phyloP scores from a whole-genome alignment of 495 filamentous ascomycete species.

The Daldinia vernicosa region DNA sequence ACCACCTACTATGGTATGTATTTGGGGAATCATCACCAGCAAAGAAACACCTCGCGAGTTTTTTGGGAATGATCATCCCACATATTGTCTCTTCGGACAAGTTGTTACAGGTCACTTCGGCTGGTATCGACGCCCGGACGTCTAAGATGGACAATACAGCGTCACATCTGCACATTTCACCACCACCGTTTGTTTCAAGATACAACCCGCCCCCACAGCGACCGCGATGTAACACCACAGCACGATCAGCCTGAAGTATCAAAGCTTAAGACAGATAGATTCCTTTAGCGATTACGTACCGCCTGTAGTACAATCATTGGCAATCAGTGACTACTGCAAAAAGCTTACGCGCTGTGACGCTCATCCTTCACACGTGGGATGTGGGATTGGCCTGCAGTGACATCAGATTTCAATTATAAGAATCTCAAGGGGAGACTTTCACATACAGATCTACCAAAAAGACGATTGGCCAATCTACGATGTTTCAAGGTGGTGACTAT shows the following conservation, averaged over 20 bases:
- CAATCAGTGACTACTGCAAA: not conserved
- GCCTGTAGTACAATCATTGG: not conserved
- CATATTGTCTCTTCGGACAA: not conserved
- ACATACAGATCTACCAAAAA: not conserved
- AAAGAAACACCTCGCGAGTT: not conserved
- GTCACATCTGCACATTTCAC: constrained; percentile 33
- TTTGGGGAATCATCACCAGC: not conserved
- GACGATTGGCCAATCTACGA: not conserved
- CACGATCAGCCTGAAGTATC: constrained; percentile 27
- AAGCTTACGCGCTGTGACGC: not conserved
- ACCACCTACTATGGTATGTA: too few relatives aligned
- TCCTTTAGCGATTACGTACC: not conserved
- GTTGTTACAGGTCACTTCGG: not conserved
- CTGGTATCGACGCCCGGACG: constrained; percentile 8
- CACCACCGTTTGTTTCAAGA: constrained; percentile 40
- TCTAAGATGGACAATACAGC: constrained; percentile 12
- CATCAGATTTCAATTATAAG: not conserved
- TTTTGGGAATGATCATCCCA: not conserved
- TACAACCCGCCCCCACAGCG: constrained; percentile 17
- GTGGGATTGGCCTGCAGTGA: constrained; percentile 2
- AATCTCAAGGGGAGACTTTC: not conserved
- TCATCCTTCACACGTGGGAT: constrained; percentile 9
- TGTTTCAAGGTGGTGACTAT: not conserved
- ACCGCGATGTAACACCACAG: constrained; percentile 40
- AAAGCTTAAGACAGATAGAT: constrained; percentile 16